These are phyloP conservation scores for Zygnema cylindricum DNA, from an alignment of 139 green algal genomes.

Conservation along the genomic window DNA sequence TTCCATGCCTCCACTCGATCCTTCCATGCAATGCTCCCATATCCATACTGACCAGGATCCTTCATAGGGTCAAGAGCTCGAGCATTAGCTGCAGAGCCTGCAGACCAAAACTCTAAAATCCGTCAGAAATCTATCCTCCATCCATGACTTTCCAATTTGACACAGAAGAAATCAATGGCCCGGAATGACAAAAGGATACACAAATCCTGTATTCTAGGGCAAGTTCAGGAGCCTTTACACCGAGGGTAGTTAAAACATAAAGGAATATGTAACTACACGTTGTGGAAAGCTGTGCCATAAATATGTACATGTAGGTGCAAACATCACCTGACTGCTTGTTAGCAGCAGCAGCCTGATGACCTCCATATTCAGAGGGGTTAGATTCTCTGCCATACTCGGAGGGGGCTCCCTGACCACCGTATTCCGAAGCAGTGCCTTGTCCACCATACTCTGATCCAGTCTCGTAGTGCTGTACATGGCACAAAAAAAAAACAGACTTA, in stretches of 20 bases:
- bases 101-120: too few species aligned
- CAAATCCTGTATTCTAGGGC: too few species aligned
- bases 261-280: too few species aligned
- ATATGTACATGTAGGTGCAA: too few species aligned
- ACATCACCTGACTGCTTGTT: not conserved
- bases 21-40: constrained; percentile 60
- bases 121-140: too few species aligned
- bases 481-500: too few species aligned
- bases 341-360: not conserved
- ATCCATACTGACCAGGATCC: constrained; percentile 54
- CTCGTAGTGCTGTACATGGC: not conserved
- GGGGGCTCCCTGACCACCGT: not conserved
- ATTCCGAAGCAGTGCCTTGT: not conserved
- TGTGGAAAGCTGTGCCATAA: too few species aligned
- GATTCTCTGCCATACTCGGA: not conserved
- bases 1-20: constrained; percentile 49
- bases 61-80: constrained; percentile 43
- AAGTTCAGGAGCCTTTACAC: too few species aligned
- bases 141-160: too few species aligned
- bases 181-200: too few species aligned
- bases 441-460: not conserved
- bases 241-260: too few species aligned
- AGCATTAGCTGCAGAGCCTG: constrained; percentile 7
- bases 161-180: too few species aligned
- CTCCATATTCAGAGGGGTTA: not conserved